A percentile compares a stretch with the other conserved stretches of the same genome.
Conservation (phyloP, 2,329 filamentous ascomycete species). For the Cytospora chrysosperma region DNA sequence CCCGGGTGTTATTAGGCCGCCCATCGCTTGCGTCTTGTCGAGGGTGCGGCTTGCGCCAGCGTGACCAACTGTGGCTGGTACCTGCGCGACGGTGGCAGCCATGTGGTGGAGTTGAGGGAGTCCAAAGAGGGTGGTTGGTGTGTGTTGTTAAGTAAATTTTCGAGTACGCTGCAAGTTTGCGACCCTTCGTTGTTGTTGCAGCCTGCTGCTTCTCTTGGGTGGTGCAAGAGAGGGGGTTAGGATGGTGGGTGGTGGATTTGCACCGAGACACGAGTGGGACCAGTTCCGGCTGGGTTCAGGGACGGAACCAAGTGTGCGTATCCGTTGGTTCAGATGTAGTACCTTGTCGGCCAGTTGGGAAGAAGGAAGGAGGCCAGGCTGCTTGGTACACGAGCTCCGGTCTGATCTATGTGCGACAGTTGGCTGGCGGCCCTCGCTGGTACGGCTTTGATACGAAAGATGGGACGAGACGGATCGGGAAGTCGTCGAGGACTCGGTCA, state of each 20-base stretch:
- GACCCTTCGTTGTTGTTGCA: not conserved
- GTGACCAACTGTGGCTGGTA: slow-evolving; percentile 28
- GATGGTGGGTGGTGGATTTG: not conserved
- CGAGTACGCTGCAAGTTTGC: not conserved
- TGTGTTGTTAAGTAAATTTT: not conserved
- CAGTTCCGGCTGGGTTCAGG: slow-evolving; percentile 2
- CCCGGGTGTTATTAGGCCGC: slow-evolving; percentile 16
- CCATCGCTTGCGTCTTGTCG: slow-evolving; percentile 16
- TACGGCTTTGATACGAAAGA: slow-evolving; percentile 7
- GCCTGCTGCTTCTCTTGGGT: not conserved
- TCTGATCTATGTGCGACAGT: not conserved
- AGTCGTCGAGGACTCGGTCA: not conserved
- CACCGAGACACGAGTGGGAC: not conserved
- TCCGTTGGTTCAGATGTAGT: slow-evolving; percentile 7
- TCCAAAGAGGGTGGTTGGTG: not conserved
- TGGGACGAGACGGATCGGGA: not conserved
- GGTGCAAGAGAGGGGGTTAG: not conserved
- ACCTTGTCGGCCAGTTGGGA: not conserved
- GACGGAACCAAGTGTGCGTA: slow-evolving; percentile 4
- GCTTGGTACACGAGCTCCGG: not conserved
- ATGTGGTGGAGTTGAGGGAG: slow-evolving; percentile 22
- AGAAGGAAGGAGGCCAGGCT: not conserved
- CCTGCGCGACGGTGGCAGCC: slow-evolving; percentile 35
- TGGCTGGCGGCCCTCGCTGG: not conserved
- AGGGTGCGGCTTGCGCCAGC: slow-evolving; percentile 21